Evolutionary conservation across 2,329 filamentous ascomycete species (phyloP), one percentile per base, ranked within the genome.

Genomic region (Ampelomyces quisqualis): DNA sequence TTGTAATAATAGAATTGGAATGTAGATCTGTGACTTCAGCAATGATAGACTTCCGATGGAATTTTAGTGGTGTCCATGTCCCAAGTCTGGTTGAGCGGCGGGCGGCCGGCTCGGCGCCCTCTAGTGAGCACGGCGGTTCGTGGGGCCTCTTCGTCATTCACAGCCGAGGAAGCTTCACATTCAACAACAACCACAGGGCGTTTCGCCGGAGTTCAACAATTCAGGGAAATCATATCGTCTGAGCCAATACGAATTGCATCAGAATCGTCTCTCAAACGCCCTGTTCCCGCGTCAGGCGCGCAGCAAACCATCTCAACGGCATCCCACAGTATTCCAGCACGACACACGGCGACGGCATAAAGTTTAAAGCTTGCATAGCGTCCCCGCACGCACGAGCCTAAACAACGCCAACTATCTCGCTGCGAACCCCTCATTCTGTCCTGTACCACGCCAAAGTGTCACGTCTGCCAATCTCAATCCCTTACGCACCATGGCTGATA

Each of bases 201-300:
- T n/a, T n/a, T 36, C 43, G 51, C 53, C 53, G 45, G 56, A 65
- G 62, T 59, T 65, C 62, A 65, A 67, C 61, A 66, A 62, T 68
- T 58, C 57, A 51, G 40, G 55, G 52, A 37, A 32, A 19, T 18
- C 34, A 40, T 28, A 26, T 40, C 31, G 27, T 17, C 17, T 22
- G 9, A 15, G n/a, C 11, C 19, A 22, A 14, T 20, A 15, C 15
- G 3, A 8, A 3, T 21, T 7, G 11, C 5, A 9, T 9, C 18
- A 9, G 13, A 8, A n/a, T n/a, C n/a, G n/a, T n/a, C 18, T 13
- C n/a, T 33, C 18, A 7, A 26, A 24, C 27, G 14, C 29, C 19
- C 32, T 19, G 9, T 30, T 21, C 27, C 40, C 34, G 41, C 41
- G 43, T 23, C 34, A 34, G 38, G 18, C 27, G 38, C 38, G 37